Base-by-base conservation (phyloP, 2,329 filamentous ascomycete species). In the Ophioceras dolichostomum region DNA sequence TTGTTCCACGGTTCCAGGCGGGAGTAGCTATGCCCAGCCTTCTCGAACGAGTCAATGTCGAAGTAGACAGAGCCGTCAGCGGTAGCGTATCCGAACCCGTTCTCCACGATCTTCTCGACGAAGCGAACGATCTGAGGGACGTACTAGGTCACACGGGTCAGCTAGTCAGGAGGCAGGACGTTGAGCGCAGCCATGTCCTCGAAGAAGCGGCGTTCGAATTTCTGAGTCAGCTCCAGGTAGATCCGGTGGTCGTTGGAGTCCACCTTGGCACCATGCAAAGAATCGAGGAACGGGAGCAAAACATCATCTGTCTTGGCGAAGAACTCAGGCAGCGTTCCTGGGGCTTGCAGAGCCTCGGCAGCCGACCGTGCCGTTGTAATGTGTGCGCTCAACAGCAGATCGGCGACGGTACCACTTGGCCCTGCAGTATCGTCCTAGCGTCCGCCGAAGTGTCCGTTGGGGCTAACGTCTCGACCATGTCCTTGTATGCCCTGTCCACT, bases 1-100 rank as follows among this genome's bases (percentile, higher is more conserved):
- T 71, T 64, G 49, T 77, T 83, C 76, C 76, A 79, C 1, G 79
- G 79, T 49, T 82, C 76, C n/a, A 83, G 60, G 16, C 79, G 64
- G 4, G 79, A 76, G 48, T 84, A 84, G 27, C 67, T 63, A 47
- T 80, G 74, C 1, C 78, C 76, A 2, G 67, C 66, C 28, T 60
- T 60, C 50, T 83, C 77, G 53, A 83, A 83, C 0, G 71, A 67
- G n/a, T 67, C 63, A 41, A 81, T 82, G 47, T 83, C 79, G 45
- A 83, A 83, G 53, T 83, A 84, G 0, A 83, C 76, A 0, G 76
- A 81, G 1, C 75, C 77, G 45, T 79, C 73, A 1, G 65, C 58
- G 1, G 73, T 74, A 24, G 61, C 64, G 51, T 84, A 84, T 1
- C 67, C 79, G 43, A 76, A 82, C 2, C 71, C 70, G 42, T 82